phyloP scores from a whole-genome alignment of 306 rosid species.

The Cucumis cinereus region DNA sequence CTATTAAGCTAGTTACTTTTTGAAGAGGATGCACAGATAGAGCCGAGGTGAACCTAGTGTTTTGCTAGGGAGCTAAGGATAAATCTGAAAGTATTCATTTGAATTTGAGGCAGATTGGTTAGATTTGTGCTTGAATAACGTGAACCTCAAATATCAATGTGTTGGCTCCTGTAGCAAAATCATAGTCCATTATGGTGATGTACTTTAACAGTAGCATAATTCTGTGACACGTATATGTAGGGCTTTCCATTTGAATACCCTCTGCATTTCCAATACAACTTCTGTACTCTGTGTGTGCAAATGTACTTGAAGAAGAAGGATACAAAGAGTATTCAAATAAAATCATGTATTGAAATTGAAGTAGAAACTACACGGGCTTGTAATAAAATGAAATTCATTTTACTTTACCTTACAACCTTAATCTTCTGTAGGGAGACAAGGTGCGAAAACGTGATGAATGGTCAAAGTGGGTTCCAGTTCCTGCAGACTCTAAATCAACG shows the following conservation, averaged over 20 bases:
- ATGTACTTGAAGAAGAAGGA: not conserved
- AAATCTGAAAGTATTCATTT: not conserved
- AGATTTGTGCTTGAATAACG: not conserved
- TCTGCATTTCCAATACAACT: not conserved
- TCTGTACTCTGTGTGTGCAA: not conserved
- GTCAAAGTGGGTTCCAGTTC: slow-evolving; percentile 60
- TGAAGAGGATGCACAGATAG: not conserved
- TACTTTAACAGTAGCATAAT: not conserved
- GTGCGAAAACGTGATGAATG: slow-evolving; percentile 59
- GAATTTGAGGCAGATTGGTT: not conserved
- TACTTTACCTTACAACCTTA: not conserved
- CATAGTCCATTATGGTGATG: not conserved
- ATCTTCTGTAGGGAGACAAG: slow-evolving; percentile 47
- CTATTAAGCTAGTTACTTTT: not conserved
- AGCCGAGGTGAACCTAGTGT: not conserved
- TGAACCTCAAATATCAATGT: not conserved
- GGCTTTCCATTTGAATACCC: not conserved
- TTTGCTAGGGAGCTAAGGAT: not conserved
- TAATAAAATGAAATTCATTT: not conserved
- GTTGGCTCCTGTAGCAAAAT: not conserved
- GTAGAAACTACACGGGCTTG: not conserved
- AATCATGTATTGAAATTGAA: not conserved
- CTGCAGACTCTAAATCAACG: slow-evolving; percentile 31
- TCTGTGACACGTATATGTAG: not conserved
- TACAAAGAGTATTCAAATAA: not conserved